These are phyloP conservation scores for Annulohypoxylon stygium DNA, from an alignment of 495 filamentous ascomycete species.

Conservation along the genomic window DNA sequence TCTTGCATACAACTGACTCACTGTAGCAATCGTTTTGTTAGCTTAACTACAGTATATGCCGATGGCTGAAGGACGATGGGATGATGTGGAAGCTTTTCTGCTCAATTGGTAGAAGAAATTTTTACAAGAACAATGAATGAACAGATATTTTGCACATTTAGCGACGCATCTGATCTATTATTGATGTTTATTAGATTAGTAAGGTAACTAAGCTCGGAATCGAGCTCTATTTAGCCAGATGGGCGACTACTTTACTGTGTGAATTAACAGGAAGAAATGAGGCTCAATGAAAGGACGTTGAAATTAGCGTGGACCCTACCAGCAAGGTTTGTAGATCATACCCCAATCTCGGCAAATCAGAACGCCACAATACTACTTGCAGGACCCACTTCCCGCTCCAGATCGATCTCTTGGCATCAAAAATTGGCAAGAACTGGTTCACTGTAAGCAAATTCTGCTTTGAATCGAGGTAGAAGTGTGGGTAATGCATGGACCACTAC, in stretches of 20 bases:
- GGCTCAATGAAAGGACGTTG: constrained; percentile 34
- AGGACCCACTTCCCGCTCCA: neutral
- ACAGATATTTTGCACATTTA: neutral
- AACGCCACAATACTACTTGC: neutral
- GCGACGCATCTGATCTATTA: neutral
- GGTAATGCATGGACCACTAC: neutral
- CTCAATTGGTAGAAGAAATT: neutral
- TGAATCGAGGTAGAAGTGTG: neutral
- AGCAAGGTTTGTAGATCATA: neutral
- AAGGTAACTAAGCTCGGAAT: neutral
- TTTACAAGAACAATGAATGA: neutral
- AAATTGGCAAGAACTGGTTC: neutral
- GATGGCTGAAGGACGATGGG: neutral
- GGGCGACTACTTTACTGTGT: neutral
- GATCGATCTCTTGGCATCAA: constrained; percentile 13
- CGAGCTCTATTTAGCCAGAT: neutral
- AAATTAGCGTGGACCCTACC: constrained; percentile 24
- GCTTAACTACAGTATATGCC: neutral
- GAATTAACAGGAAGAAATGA: constrained; percentile 8
- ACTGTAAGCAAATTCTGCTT: neutral
- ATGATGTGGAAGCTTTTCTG: neutral
- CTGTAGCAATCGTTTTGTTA: neutral
- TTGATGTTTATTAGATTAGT: neutral
- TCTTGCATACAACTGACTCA: neutral
- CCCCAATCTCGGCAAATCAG: neutral